Percentiles rank a stretch among this genome's conserved stretches.
phyloP scores from a whole-genome alignment of 2,329 filamentous ascomycete genomes.

The Dactylellina cionopaga region DNA sequence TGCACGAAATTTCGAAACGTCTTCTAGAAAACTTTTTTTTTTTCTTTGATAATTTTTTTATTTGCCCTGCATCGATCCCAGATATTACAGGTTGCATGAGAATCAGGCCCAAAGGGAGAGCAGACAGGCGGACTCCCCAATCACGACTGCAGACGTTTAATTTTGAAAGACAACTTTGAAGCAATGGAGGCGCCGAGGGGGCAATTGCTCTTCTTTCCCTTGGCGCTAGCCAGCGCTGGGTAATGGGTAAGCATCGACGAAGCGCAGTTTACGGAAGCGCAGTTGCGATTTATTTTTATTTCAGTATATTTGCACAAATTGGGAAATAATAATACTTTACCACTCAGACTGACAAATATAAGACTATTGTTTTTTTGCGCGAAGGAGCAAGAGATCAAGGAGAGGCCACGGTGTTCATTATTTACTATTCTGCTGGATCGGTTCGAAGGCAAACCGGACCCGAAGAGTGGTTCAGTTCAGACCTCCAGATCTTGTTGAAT shows the following conservation, averaged over 20 bases:
- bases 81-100: not conserved
- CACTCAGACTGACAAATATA: too few species aligned
- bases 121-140: constrained; percentile 4
- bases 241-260: too few species aligned
- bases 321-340: too few species aligned
- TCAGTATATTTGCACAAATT: constrained; percentile 13
- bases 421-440: too few species aligned
- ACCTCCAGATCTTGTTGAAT: too few species aligned
- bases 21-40: constrained; percentile 1
- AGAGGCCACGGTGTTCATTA: too few species aligned
- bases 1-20: constrained; percentile 27
- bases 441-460: too few species aligned
- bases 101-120: not conserved
- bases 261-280: too few species aligned
- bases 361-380: too few species aligned
- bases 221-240: constrained; percentile 11
- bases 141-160: not conserved
- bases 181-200: not conserved
- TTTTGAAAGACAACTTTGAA: not conserved
- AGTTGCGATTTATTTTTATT: too few species aligned
- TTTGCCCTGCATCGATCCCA: not conserved
- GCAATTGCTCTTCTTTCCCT: not conserved
- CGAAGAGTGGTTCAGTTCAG: too few species aligned
- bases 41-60: not conserved
- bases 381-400: too few species aligned